phyloP scores from a whole-genome alignment of 2,329 filamentous ascomycete genomes.

The Diaporthe vexans region DNA sequence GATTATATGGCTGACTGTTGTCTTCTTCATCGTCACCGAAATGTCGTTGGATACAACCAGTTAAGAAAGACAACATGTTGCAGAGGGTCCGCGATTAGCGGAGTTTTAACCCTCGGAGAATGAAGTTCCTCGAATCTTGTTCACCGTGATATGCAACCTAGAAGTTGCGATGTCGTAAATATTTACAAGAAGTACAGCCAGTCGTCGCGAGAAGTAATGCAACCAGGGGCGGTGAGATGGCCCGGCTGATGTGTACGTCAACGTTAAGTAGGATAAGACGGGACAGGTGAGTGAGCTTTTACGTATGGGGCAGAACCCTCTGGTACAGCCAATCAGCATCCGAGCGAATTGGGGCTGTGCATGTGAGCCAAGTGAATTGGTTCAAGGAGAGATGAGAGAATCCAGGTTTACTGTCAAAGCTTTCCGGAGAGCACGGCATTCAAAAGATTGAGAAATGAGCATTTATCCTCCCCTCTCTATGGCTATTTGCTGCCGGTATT shows the following conservation, averaged over 20 bases:
- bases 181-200: background rate
- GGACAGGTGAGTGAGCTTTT: slow-evolving; percentile 4
- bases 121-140: background rate
- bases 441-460: background rate
- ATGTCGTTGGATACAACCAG: slow-evolving; percentile 13
- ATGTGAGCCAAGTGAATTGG: slow-evolving; percentile 22
- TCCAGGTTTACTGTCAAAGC: slow-evolving; percentile 11
- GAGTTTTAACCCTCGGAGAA: too few species aligned
- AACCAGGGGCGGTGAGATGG: slow-evolving; percentile 23
- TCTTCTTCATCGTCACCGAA: slow-evolving; percentile 1
- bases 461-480: background rate
- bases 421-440: background rate
- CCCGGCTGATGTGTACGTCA: slow-evolving; percentile 7
- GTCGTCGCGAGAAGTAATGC: background rate
- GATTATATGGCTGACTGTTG: background rate
- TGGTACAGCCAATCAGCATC: slow-evolving; percentile 26
- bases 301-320: slow-evolving; percentile 17
- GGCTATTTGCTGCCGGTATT: background rate
- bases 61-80: slow-evolving; percentile 21
- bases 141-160: background rate
- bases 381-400: background rate
- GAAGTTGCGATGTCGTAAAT: background rate
- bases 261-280: background rate
- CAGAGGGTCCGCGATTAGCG: too few species aligned
- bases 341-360: slow-evolving; percentile 26